Percentiles rank a stretch among this genome's conserved stretches.
These are phyloP conservation scores for Sphaerobolus stellatus DNA, from an alignment of 1,284 basidiomycete genomes.

Conservation along the genomic window DNA sequence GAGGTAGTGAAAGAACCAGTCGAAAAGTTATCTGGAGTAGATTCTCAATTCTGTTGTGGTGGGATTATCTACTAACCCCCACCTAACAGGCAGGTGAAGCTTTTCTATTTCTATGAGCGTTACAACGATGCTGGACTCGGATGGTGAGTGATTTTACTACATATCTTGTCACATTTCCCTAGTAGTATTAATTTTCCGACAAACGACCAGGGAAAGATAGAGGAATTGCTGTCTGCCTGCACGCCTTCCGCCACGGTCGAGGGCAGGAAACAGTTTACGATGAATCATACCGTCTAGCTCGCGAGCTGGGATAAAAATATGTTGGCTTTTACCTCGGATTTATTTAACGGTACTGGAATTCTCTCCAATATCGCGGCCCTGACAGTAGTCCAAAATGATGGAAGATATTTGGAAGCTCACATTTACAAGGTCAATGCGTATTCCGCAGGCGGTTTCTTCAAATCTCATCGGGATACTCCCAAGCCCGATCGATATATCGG, in stretches of 20 bases:
- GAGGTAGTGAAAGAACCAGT: not conserved
- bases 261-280: conserved; percentile 1
- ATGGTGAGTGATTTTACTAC: not conserved
- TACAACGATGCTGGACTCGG: not conserved
- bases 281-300: conserved; percentile 3
- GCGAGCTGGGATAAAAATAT: not conserved
- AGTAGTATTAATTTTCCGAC: not conserved
- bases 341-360: not conserved
- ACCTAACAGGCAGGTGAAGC: not conserved
- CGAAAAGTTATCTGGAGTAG: not conserved
- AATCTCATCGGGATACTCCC: conserved; percentile 1
- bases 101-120: not conserved
- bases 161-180: not conserved
- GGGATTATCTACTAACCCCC: not conserved
- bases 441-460: not conserved
- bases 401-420: not conserved
- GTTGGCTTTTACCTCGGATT: not conserved
- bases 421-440: conserved; percentile 4
- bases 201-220: too few species aligned
- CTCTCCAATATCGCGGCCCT: not conserved
- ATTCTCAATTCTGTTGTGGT: not conserved
- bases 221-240: conserved; percentile 2
- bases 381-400: not conserved
- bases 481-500: not conserved
- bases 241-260: conserved; percentile 3